Conservation (phyloP, 73 alveolate species). For the Loxodes magnus region DNA sequence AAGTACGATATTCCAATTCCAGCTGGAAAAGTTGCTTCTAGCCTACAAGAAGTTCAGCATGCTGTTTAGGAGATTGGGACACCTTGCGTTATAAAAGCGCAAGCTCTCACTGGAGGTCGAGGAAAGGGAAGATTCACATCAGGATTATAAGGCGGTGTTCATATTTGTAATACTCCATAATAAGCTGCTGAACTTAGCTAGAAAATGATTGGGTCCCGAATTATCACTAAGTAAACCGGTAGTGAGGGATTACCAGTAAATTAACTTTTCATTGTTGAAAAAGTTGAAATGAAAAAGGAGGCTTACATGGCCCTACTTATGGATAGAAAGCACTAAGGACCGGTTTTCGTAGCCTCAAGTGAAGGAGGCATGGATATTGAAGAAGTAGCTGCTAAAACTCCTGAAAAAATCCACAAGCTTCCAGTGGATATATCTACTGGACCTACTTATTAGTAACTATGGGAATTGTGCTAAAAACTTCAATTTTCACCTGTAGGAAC, state of each 20-base stretch:
- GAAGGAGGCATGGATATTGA: conserved; percentile 79
- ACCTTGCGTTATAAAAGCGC: conserved; percentile 37
- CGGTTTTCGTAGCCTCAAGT: conserved; percentile 34
- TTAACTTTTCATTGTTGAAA: conserved; percentile 42
- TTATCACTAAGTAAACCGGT: conserved; percentile 79
- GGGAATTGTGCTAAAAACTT: conserved; percentile 20
- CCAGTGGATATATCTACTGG: conserved; percentile 29
- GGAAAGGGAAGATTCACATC: conserved; percentile 56
- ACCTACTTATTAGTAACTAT: conserved; percentile 21
- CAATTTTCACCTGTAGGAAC: conserved; percentile 5
- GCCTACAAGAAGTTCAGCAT: conserved; percentile 31
- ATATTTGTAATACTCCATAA: conserved; percentile 33
- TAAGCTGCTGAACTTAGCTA: conserved; percentile 40
- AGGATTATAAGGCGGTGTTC: conserved; percentile 57
- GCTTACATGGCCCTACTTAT: conserved; percentile 23
- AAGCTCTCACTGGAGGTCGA: conserved; percentile 66
- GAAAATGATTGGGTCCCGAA: conserved; percentile 51
- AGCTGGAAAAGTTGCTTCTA: conserved; percentile 26
- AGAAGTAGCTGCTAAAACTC: conserved; percentile 50
- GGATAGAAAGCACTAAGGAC: conserved; percentile 51
- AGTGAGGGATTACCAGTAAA: conserved; percentile 58
- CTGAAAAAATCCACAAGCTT: conserved; percentile 36
- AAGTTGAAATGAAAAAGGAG: conserved; percentile 28
- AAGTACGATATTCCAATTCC: conserved; percentile 21
- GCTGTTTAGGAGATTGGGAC: conserved; percentile 26